phyloP scores from a whole-genome alignment of 306 rosid species.

The Prunus campanulata region DNA sequence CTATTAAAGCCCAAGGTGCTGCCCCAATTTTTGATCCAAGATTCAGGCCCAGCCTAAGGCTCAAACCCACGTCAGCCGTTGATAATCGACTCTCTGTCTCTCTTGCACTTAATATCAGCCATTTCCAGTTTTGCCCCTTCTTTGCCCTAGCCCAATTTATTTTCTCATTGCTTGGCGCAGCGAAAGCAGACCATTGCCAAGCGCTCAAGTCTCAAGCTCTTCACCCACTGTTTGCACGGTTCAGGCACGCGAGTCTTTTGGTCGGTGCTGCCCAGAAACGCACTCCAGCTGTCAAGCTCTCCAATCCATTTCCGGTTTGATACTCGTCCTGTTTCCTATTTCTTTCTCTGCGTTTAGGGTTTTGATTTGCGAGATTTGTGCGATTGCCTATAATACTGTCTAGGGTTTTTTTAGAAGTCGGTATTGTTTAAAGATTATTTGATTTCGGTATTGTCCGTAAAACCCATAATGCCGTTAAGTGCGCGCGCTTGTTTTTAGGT shows the following conservation, averaged over 20 bases:
- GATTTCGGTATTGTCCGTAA: background rate
- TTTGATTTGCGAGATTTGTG: background rate
- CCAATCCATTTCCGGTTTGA: background rate
- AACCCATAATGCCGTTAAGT: background rate
- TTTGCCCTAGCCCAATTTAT: background rate
- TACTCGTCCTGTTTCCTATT: background rate
- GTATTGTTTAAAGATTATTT: background rate
- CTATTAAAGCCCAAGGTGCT: background rate
- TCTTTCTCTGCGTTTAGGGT: background rate
- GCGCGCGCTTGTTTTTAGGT: background rate
- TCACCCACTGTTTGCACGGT: background rate
- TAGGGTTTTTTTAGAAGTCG: background rate
- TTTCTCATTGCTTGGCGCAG: background rate
- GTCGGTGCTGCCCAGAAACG: background rate
- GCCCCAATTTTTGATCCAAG: background rate
- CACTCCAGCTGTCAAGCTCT: background rate
- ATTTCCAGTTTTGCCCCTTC: too few species aligned
- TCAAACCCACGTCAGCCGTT: background rate
- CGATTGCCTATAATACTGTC: background rate
- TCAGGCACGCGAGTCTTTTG: background rate
- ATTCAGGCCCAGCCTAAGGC: background rate
- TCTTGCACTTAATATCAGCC: background rate
- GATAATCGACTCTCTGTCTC: background rate
- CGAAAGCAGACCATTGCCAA: background rate
- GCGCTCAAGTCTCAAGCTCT: background rate